These are phyloP conservation scores for Pseudoneurospora amorphoporcata DNA, from an alignment of 495 filamentous ascomycete species.

Conservation along the genomic window DNA sequence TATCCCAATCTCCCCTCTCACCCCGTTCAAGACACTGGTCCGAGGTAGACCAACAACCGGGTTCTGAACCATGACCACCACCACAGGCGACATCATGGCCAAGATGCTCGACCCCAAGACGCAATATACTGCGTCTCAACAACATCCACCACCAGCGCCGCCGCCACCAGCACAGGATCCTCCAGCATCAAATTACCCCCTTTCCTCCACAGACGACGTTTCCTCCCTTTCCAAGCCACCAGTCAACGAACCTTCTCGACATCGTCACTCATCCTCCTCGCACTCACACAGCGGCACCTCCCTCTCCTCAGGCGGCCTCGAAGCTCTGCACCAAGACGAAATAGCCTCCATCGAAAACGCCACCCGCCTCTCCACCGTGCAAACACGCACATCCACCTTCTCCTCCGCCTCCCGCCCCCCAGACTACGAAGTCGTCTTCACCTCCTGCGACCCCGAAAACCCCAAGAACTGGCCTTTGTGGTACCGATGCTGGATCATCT, in stretches of 20 bases:
- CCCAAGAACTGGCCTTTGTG: constrained; percentile 65
- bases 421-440: constrained; percentile 68
- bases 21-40: background rate
- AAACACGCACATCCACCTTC: constrained; percentile 40
- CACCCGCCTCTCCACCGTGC: constrained; percentile 8
- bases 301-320: constrained; percentile 13
- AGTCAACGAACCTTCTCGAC: background rate
- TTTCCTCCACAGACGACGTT: background rate
- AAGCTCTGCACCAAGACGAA: constrained; percentile 16
- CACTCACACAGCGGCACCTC: background rate
- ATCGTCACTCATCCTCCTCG: background rate
- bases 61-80: background rate
- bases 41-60: background rate
- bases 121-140: background rate
- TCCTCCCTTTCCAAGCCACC: background rate
- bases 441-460: constrained; percentile 55
- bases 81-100: background rate
- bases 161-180: background rate
- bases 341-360: constrained; percentile 26
- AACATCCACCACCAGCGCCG: background rate
- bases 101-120: background rate
- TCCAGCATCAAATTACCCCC: background rate
- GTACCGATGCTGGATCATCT: constrained; percentile 55
- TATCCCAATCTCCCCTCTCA: background rate
- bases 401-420: constrained; percentile 53